phyloP scores from a whole-genome alignment of 176 grass and related monocot species.

The Avena eriantha region DNA sequence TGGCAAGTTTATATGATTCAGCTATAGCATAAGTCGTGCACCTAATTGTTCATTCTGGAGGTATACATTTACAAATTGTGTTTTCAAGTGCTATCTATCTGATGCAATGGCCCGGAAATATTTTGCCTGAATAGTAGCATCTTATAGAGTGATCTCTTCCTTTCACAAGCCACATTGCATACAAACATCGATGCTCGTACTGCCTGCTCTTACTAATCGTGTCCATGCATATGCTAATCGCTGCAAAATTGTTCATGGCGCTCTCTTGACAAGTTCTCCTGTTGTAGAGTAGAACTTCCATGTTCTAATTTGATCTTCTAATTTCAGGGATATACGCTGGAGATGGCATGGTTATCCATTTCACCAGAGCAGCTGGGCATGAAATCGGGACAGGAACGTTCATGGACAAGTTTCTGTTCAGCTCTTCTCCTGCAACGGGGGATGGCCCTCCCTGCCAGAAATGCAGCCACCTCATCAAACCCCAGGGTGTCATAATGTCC shows the following conservation, averaged over 20 bases:
- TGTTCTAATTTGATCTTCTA: neutral
- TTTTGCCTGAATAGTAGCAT: neutral
- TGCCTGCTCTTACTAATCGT: neutral
- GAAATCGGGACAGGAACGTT: slow-evolving; percentile 83
- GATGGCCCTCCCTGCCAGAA: slow-evolving; percentile 42
- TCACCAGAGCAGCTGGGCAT: slow-evolving; percentile 73
- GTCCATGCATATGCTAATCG: neutral
- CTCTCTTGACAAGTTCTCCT: slow-evolving; percentile 8
- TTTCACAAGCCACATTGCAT: neutral
- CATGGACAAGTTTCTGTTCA: slow-evolving; percentile 59
- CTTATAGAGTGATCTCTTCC: neutral
- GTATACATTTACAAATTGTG: neutral
- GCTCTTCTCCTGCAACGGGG: slow-evolving; percentile 45
- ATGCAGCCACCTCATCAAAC: slow-evolving; percentile 48
- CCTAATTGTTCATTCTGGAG: neutral
- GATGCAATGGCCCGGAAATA: neutral
- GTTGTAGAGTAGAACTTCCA: neutral
- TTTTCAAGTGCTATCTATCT: neutral
- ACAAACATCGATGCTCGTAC: neutral
- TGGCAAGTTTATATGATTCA: neutral
- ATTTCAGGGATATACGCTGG: slow-evolving; percentile 77
- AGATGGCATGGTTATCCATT: slow-evolving; percentile 81
- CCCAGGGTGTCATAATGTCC: slow-evolving; percentile 66
- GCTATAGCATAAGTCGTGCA: neutral
- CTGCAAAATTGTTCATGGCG: neutral